Percentiles rank a stretch among this genome's conserved stretches.
These are phyloP conservation scores for Quercus engelmannii DNA, from an alignment of 306 rosid genomes.

Conservation along the genomic window DNA sequence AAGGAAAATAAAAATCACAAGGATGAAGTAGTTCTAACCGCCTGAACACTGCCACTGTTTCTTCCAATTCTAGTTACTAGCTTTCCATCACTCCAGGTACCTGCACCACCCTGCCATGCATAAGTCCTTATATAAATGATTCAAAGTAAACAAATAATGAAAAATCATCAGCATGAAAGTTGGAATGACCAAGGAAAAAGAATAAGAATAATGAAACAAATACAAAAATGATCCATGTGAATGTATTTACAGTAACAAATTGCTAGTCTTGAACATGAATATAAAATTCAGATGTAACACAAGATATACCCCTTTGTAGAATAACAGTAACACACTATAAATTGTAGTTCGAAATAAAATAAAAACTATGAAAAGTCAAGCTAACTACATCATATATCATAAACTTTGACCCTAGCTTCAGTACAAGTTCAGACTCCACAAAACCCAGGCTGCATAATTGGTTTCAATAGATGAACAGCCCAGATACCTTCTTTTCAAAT, in stretches of 20 bases:
- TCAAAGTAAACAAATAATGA: constrained; percentile 24
- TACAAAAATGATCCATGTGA: background rate
- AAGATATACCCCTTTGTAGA: background rate
- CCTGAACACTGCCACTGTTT: constrained; percentile 86
- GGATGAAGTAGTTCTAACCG: constrained; percentile 43
- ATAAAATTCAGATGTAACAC: background rate
- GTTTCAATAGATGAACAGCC: background rate
- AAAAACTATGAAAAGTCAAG: background rate
- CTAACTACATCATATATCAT: no score
- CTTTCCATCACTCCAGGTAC: constrained; percentile 99
- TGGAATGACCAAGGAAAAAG: constrained; percentile 3
- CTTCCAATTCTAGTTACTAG: constrained; percentile 93
- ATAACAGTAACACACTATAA: background rate
- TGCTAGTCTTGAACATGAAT: background rate
- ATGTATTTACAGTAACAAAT: background rate
- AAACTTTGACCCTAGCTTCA: no score
- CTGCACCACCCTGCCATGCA: constrained; percentile 99
- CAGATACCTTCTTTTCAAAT: background rate
- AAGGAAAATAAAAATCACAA: background rate
- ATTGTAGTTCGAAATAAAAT: background rate
- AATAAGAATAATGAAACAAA: background rate
- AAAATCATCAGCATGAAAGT: background rate
- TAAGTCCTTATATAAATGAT: constrained; percentile 75
- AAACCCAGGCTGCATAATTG: constrained; percentile 8
- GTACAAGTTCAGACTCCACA: background rate